These are phyloP conservation scores for Stagonosporopsis vannaccii DNA, from an alignment of 2,329 filamentous ascomycete species.

Conservation along the genomic window DNA sequence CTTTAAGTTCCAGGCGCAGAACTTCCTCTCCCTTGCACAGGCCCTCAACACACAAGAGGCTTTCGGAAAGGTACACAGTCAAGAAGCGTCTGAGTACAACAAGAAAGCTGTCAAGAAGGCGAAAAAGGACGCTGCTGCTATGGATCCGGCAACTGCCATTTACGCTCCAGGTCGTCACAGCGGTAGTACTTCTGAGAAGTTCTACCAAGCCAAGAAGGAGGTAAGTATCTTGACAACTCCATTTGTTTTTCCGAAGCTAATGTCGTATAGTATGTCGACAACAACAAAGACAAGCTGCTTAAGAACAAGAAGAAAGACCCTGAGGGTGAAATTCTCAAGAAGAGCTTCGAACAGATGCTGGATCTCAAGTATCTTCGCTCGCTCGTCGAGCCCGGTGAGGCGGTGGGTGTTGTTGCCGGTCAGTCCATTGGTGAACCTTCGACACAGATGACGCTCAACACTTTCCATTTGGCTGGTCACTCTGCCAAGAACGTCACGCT, in stretches of 20 bases:
- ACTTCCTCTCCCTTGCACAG: constrained; percentile 80
- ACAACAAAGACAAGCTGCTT: constrained; percentile 70
- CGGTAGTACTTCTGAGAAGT: constrained; percentile 89
- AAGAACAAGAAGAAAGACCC: constrained; percentile 65
- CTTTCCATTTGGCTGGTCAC: constrained; percentile 98
- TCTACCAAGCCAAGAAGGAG: constrained; percentile 73
- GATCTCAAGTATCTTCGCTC: constrained; percentile 93
- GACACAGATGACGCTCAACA: constrained; percentile 99
- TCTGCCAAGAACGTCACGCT: constrained; percentile 98
- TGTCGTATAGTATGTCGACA: constrained; percentile 71
- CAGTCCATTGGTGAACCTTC: constrained; percentile 97
- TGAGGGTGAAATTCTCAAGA: constrained; percentile 59
- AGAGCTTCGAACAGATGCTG: constrained; percentile 82
- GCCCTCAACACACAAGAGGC: constrained; percentile 72
- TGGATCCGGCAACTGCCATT: constrained; percentile 76
- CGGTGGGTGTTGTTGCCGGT: constrained; percentile 94
- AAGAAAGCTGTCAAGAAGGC: constrained; percentile 79
- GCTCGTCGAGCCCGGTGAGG: constrained; percentile 92
- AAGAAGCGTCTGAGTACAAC: constrained; percentile 68
- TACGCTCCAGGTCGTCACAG: constrained; percentile 79
- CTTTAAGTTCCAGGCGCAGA: constrained; percentile 89
- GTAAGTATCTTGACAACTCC: constrained; percentile 45
- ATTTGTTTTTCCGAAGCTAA: constrained; percentile 20
- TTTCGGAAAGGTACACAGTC: constrained; percentile 65
- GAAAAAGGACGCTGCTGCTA: constrained; percentile 71